These are phyloP conservation scores for Schrenkiella parvula DNA, from an alignment of 345 rosid genomes.

Conservation along the genomic window DNA sequence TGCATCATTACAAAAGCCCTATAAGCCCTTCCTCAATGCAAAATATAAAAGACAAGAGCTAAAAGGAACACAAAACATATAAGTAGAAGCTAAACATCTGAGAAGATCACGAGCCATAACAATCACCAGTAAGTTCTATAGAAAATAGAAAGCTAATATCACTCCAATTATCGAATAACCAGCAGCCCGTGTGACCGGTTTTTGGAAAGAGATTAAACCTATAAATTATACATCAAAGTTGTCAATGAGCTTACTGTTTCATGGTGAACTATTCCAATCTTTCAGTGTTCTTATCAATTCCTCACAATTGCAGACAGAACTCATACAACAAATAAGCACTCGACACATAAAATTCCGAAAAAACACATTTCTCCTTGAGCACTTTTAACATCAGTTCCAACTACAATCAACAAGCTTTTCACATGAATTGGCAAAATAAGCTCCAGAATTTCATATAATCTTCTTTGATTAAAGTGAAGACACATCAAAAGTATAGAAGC, in stretches of 20 bases:
- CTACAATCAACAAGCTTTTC: slow-evolving; percentile 3
- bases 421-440: neutral
- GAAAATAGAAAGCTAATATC: neutral
- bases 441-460: neutral
- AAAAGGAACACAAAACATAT: neutral
- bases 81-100: neutral
- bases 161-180: neutral
- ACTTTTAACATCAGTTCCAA: neutral
- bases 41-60: neutral
- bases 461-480: neutral
- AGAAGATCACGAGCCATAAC: neutral
- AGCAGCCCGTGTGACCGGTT: neutral
- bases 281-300: neutral
- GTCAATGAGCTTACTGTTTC: neutral
- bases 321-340: neutral
- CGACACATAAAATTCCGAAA: neutral
- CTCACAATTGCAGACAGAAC: neutral
- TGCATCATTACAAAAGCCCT: slow-evolving; percentile 33
- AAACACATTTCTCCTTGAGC: neutral
- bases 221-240: neutral
- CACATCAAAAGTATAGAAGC: neutral
- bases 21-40: neutral
- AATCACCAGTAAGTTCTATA: neutral
- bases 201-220: neutral
- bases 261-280: neutral